A percentile compares a stretch with the other conserved stretches of the same genome.
Evolutionary conservation across 1,284 basidiomycete species (phyloP).

Genomic region (Sanghuangporus baumii): DNA sequence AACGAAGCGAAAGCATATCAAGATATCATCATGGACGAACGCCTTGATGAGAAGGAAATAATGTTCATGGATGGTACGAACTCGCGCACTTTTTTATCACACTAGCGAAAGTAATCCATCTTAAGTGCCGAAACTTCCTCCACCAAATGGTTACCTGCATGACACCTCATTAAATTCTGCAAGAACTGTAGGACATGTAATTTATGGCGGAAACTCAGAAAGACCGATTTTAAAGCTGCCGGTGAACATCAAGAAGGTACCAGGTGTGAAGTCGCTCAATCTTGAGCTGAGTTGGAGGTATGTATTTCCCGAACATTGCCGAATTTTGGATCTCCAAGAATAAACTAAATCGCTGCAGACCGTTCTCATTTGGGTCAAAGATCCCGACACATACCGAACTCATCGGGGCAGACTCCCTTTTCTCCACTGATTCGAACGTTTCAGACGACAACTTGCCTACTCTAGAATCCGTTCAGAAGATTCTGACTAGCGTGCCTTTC

Average conservation of each 20-base stretch:
- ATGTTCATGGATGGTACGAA: constrained; percentile 47
- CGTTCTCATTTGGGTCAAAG: constrained; percentile 40
- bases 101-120: not conserved
- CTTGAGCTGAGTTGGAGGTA: constrained; percentile 68
- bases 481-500: not conserved
- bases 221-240: not conserved
- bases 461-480: not conserved
- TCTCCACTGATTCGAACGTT: not conserved
- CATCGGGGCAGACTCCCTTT: constrained; percentile 23
- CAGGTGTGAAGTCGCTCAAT: constrained; percentile 52
- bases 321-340: not conserved
- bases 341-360: constrained; percentile 24
- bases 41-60: constrained; percentile 43
- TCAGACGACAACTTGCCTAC: not conserved
- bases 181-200: not conserved
- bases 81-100: not conserved
- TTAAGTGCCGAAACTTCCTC: constrained; percentile 26
- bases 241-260: constrained; percentile 44
- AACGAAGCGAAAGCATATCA: constrained; percentile 26
- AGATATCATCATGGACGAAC: constrained; percentile 44
- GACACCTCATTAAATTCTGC: not conserved
- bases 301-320: constrained; percentile 19
- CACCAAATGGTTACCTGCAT: constrained; percentile 21
- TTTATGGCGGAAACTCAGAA: not conserved
- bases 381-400: constrained; percentile 43